phyloP scores from a whole-genome alignment of 163 green algal genomes.

The Chlorella variabilis region DNA sequence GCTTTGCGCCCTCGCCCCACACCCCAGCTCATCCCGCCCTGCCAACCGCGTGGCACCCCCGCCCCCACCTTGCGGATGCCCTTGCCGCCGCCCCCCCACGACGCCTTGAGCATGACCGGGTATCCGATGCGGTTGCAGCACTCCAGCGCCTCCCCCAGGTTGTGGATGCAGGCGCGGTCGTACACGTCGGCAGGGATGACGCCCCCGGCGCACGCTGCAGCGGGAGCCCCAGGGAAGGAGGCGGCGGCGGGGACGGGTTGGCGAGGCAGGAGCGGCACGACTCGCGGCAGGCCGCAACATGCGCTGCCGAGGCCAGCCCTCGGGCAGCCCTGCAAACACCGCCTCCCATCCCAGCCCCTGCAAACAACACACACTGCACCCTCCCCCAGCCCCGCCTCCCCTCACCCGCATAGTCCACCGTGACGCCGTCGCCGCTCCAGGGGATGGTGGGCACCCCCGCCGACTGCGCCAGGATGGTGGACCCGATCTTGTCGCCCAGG shows the following conservation, averaged over 20 bases:
- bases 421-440: constrained; percentile 89
- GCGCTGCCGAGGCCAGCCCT: no score
- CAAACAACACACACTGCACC: neutral
- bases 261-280: neutral
- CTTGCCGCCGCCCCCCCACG: constrained; percentile 97
- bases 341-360: neutral
- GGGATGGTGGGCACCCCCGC: constrained; percentile 93
- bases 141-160: constrained; percentile 79
- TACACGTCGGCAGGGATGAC: constrained; percentile 78
- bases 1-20: no score
- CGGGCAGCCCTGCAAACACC: neutral
- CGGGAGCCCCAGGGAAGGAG: no score
- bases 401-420: constrained; percentile 57
- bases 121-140: constrained; percentile 88
- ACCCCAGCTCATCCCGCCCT: neutral
- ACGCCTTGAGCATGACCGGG: constrained; percentile 98
- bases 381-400: no score
- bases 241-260: neutral
- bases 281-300: no score
- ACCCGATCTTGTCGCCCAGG: constrained; percentile 98
- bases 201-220: constrained; percentile 53
- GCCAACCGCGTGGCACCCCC: neutral
- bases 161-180: constrained; percentile 80
- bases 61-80: constrained; percentile 91
- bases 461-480: constrained; percentile 96